Base-by-base conservation (phyloP, 2,329 filamentous ascomycete species). In the Colletotrichum higginsianum region DNA sequence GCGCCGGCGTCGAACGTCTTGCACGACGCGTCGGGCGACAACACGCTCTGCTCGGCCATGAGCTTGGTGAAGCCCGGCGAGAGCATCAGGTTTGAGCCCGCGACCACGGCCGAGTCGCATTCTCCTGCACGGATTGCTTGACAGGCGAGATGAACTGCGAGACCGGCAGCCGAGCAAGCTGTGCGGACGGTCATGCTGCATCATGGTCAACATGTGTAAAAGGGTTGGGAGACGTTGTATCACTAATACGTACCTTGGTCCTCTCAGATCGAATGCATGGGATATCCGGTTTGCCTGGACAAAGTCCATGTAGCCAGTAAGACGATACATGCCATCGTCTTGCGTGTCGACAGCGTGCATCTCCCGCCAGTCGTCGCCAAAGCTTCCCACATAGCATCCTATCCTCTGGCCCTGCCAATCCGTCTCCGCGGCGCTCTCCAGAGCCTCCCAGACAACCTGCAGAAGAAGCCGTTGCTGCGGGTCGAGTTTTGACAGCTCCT, bases 1-100 rank as follows among this genome's bases (percentile, higher is more conserved):
- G 84, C 86, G 7, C 75, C 71, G 11, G 78, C 75, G 53, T 84
- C 83, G 61, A 83, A 85, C 9, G 76, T 78, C 58, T 78, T 73
- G 69, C 75, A 78, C 2, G 61, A 71, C 5, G 75, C 75, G 18
- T 74, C 70, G 4, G 79, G 74, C 3, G 75, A 77, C 4, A 80
- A 74, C 0, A 78, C 72, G 15, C 76, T 16, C 13, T 42, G 35
- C 55, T 57, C 35, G 6, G 35, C 55, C 35, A 57, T 57, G 12
- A 42, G 35, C 15, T 23, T 42, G 35, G 35, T 42, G 35, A 42
- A 57, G 4, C 35, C 55, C 52, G 66, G 65, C 2, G 75, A 73
- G 1, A 69, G 0, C n/a, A 83, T 78, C 8, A 83, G 46, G 67
- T 77, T 82, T 1, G 75, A 63, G 1, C 80, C 81, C 15, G 71